Percentiles rank a stretch among this genome's conserved stretches.
Conservation (phyloP, 2,329 filamentous ascomycete genomes). For the Purpureocillium lavendulum region DNA sequence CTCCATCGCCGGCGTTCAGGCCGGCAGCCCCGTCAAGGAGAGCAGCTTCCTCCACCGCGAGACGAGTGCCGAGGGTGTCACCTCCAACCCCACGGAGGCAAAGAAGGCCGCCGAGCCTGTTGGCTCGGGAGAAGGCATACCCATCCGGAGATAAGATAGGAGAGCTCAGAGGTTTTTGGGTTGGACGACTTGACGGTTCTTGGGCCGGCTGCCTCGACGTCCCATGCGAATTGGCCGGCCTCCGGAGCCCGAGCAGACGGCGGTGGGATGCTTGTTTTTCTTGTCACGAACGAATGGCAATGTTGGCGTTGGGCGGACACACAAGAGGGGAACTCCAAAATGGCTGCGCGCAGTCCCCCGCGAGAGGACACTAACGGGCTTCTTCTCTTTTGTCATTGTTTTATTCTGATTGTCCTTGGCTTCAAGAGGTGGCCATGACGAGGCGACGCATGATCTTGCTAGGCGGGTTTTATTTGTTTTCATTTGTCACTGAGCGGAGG, state of each 20-base stretch:
- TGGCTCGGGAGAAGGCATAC: constrained; percentile 37
- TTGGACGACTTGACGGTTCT: too few relatives aligned
- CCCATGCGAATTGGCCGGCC: too few relatives aligned
- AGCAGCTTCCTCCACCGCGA: constrained; percentile 78
- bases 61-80: constrained; percentile 56
- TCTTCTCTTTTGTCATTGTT: background rate
- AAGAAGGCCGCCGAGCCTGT: constrained; percentile 26
- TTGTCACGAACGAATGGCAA: constrained; percentile 3
- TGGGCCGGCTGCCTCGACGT: too few relatives aligned
- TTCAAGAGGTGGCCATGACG: too few relatives aligned
- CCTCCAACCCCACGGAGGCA: constrained; percentile 19
- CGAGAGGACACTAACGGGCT: too few relatives aligned
- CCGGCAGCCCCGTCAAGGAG: constrained; percentile 83
- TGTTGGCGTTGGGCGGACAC: constrained; percentile 6
- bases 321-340: constrained; percentile 1
- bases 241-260: too few relatives aligned
- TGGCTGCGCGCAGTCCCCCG: background rate
- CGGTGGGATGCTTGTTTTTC: background rate
- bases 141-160: constrained; percentile 49
- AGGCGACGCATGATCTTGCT: too few relatives aligned
- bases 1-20: constrained; percentile 41
- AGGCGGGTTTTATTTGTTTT: too few relatives aligned
- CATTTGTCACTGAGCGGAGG: too few relatives aligned
- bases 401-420: background rate
- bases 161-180: background rate